Conservation (phyloP, 2,329 filamentous ascomycete genomes). For the Sclerotinia sclerotiorum region DNA sequence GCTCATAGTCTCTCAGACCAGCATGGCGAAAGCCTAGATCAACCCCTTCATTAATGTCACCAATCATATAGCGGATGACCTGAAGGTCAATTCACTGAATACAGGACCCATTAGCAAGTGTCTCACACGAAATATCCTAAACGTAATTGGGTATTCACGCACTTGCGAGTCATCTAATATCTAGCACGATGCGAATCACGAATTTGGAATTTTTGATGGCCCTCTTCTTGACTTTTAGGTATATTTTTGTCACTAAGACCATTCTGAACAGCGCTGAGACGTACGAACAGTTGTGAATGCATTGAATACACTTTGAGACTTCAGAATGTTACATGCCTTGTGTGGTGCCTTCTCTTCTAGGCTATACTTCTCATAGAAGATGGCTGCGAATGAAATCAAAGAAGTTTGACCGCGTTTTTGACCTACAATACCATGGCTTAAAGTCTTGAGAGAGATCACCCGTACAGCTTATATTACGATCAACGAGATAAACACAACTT, state of each 20-base stretch:
- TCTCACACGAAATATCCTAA: neutral
- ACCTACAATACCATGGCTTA: neutral
- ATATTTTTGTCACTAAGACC: slow-evolving; percentile 5
- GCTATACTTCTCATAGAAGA: neutral
- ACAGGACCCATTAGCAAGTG: neutral
- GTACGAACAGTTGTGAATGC: neutral
- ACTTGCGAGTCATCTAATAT: slow-evolving; percentile 18
- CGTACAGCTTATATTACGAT: slow-evolving; percentile 8
- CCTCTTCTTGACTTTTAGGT: neutral
- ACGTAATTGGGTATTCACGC: neutral
- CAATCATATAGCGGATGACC: neutral
- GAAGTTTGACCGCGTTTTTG: no score
- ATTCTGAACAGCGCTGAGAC: neutral
- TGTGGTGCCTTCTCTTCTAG: neutral
- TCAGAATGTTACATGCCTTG: neutral
- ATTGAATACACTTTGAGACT: neutral
- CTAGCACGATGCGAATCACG: slow-evolving; percentile 24
- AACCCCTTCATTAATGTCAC: neutral
- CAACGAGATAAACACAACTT: neutral
- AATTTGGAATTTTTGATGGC: slow-evolving; percentile 2
- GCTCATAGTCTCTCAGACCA: neutral
- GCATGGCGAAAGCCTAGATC: neutral
- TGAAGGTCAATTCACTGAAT: neutral
- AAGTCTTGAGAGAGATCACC: slow-evolving; percentile 3
- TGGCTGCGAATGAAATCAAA: neutral